Percentiles rank a stretch among this genome's conserved stretches.
Evolutionary conservation across 768 basidiomycete genomes (phyloP).

Genomic region (Mrakia blollopis): DNA sequence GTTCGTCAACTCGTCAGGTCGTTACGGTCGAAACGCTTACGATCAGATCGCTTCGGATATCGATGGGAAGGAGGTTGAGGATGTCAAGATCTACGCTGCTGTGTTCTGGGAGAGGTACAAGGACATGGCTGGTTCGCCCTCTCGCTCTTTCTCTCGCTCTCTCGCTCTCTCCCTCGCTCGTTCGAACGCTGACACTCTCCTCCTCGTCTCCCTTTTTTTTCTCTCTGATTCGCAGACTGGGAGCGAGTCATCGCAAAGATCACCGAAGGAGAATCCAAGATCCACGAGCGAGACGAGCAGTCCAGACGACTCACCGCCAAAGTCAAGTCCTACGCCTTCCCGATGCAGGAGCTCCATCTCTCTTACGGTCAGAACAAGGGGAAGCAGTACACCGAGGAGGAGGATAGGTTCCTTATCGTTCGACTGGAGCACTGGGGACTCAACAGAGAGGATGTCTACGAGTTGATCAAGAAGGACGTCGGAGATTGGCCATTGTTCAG

Average conservation of each 20-base stretch:
- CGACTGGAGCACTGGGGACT: slow-evolving; percentile 86
- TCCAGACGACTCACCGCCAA: slow-evolving; percentile 68
- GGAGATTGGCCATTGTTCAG: slow-evolving; percentile 94
- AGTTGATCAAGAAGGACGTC: slow-evolving; percentile 92
- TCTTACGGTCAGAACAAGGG: slow-evolving; percentile 90
- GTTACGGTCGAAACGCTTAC: slow-evolving; percentile 60
- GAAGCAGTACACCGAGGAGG: slow-evolving; percentile 93
- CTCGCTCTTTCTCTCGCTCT: too few relatives aligned
- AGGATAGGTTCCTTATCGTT: slow-evolving; percentile 90
- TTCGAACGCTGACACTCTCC: neutral
- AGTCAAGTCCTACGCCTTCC: slow-evolving; percentile 73
- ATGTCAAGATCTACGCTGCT: slow-evolving; percentile 69
- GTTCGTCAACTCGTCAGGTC: slow-evolving; percentile 72
- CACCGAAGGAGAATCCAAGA: slow-evolving; percentile 80
- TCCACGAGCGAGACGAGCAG: slow-evolving; percentile 69
- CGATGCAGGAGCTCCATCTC: slow-evolving; percentile 95
- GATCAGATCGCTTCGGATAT: slow-evolving; percentile 68
- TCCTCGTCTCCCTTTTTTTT: neutral
- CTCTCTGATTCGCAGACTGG: slow-evolving; percentile 53
- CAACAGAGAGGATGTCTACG: slow-evolving; percentile 75
- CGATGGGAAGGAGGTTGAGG: slow-evolving; percentile 67
- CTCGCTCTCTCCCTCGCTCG: neutral
- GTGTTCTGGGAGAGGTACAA: slow-evolving; percentile 88
- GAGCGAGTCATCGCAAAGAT: slow-evolving; percentile 78
- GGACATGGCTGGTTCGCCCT: slow-evolving; percentile 63